Percentiles rank a stretch among this genome's conserved stretches.
phyloP scores from a whole-genome alignment of 2,329 filamentous ascomycete genomes.

The Exophiala spinifera region DNA sequence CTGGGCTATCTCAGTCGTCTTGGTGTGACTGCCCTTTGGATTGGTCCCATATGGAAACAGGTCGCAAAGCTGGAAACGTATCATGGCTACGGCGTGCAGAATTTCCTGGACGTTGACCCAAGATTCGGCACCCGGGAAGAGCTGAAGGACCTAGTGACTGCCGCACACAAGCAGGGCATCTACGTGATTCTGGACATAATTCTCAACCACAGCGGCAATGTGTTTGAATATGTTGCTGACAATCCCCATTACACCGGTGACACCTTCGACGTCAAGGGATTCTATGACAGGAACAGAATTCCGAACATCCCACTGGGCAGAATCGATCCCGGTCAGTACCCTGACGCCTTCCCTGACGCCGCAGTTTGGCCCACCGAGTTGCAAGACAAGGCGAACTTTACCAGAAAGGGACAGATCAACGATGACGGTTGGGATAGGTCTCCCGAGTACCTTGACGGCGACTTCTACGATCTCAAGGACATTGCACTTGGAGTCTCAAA shows the following conservation, averaged over 20 bases:
- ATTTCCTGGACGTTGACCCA: slow-evolving; percentile 13
- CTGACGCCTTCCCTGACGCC: slow-evolving; percentile 7
- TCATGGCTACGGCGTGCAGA: slow-evolving; percentile 14
- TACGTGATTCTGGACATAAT: slow-evolving; percentile 16
- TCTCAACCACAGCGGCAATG: slow-evolving; percentile 13
- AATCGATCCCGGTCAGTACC: slow-evolving; percentile 3
- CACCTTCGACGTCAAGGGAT: slow-evolving; percentile 10
- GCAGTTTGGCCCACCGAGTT: slow-evolving; percentile 12
- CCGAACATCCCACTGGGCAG: slow-evolving; percentile 8
- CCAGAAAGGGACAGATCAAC: slow-evolving; percentile 17
- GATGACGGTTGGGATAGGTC: slow-evolving; percentile 11
- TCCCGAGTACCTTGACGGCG: slow-evolving; percentile 16
- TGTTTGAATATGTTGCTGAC: slow-evolving; percentile 10
- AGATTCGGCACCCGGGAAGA: slow-evolving; percentile 13
- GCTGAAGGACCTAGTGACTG: slow-evolving; percentile 8
- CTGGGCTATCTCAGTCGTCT: slow-evolving; percentile 9
- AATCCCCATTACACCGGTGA: slow-evolving; percentile 10
- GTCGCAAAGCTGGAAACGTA: slow-evolving; percentile 9
- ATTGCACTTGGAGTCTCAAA: slow-evolving; percentile 7
- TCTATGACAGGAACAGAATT: slow-evolving; percentile 8
- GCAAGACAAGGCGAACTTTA: slow-evolving; percentile 9
- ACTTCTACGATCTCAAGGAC: slow-evolving; percentile 17
- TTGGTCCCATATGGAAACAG: slow-evolving; percentile 14
- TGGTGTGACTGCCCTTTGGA: slow-evolving; percentile 13
- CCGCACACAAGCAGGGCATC: slow-evolving; percentile 11